These are phyloP conservation scores for Athelia psychrophila DNA, from an alignment of 1,284 basidiomycete species.

Conservation along the genomic window DNA sequence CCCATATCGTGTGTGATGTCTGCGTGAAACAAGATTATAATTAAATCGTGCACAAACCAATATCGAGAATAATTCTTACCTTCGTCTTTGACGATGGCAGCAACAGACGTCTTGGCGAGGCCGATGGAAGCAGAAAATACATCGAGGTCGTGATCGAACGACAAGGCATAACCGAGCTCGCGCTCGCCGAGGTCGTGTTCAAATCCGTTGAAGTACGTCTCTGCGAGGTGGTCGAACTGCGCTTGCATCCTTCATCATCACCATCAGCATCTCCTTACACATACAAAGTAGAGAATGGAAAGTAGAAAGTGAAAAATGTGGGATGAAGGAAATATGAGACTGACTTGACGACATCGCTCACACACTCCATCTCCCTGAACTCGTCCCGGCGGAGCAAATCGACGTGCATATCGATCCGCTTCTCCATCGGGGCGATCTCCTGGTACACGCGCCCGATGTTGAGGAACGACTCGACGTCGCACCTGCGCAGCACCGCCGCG, in stretches of 20 bases:
- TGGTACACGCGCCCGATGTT: constrained; percentile 80
- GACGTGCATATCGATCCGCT: constrained; percentile 89
- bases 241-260: constrained; percentile 68
- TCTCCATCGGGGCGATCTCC: constrained; percentile 88
- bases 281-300: neutral
- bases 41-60: neutral
- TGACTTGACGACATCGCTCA: constrained; percentile 83
- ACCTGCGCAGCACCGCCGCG: constrained; percentile 73
- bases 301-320: constrained; percentile 1
- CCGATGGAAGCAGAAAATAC: constrained; percentile 89
- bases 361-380: constrained; percentile 91
- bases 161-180: constrained; percentile 78
- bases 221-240: constrained; percentile 88
- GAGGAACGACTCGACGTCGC: constrained; percentile 81
- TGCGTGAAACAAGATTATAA: constrained; percentile 23
- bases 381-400: constrained; percentile 82
- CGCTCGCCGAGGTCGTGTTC: constrained; percentile 87
- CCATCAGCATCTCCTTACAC: neutral
- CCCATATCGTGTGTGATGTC: constrained; percentile 75
- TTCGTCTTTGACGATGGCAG: constrained; percentile 69
- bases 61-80: constrained; percentile 40
- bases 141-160: constrained; percentile 88
- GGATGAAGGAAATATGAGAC: constrained; percentile 21
- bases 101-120: constrained; percentile 83
- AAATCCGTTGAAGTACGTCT: constrained; percentile 78